phyloP scores from a whole-genome alignment of 1,284 basidiomycete species.

The Papiliotrema laurentii region DNA sequence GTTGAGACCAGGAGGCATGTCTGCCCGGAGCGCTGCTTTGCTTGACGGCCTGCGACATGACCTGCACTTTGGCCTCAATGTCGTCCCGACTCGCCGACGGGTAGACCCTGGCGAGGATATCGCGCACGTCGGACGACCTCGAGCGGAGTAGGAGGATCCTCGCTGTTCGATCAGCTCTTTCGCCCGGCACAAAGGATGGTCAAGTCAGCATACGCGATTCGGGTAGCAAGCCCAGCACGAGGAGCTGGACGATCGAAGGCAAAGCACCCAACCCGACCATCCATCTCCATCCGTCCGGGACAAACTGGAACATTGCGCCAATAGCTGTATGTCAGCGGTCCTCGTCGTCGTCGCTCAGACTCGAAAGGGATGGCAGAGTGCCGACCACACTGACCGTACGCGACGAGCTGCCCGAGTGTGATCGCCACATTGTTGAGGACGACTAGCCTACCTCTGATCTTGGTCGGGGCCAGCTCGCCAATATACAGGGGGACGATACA shows the following conservation, averaged over 20 bases:
- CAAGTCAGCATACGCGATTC: conserved; percentile 58
- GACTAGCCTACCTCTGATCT: conserved; percentile 70
- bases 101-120: conserved; percentile 63
- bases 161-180: conserved; percentile 49
- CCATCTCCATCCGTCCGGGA: conserved; percentile 69
- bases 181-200: not conserved
- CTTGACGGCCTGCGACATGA: conserved; percentile 57
- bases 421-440: conserved; percentile 49
- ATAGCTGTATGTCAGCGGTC: conserved; percentile 49
- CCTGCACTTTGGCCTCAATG: conserved; percentile 62
- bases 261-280: conserved; percentile 73
- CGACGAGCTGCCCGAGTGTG: conserved; percentile 64
- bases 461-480: conserved; percentile 73
- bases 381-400: conserved; percentile 53
- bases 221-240: conserved; percentile 62
- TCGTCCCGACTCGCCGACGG: conserved; percentile 60
- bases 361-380: no score
- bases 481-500: conserved; percentile 79
- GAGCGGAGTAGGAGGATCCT: conserved; percentile 64
- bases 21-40: conserved; percentile 61
- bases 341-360: no score
- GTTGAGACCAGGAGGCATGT: conserved; percentile 59
- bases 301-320: conserved; percentile 64
- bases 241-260: conserved; percentile 63
- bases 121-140: conserved; percentile 52